A percentile compares a stretch with the other conserved stretches of the same genome.
These are phyloP conservation scores for Vanilla planifolia DNA, from an alignment of 106 monocot genomes.

Conservation along the genomic window DNA sequence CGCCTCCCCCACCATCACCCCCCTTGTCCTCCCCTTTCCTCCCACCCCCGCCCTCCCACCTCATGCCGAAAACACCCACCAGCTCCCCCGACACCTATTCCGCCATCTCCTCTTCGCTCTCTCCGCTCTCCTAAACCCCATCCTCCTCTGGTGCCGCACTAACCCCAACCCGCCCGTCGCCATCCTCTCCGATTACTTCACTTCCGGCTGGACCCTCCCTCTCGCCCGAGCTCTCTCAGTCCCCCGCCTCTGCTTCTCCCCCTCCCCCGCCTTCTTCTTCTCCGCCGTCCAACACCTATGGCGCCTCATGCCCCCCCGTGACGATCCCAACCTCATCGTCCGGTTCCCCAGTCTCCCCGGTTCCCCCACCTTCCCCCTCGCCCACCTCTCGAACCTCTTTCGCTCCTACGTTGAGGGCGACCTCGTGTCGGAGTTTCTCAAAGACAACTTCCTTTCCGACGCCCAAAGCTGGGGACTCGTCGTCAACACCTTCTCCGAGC, in stretches of 20 bases:
- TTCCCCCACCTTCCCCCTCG: slow-evolving; percentile 22
- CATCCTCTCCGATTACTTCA: slow-evolving; percentile 49
- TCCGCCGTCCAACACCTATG: slow-evolving; percentile 26
- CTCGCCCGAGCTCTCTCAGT: slow-evolving; percentile 19
- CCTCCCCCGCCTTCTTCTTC: slow-evolving; percentile 16
- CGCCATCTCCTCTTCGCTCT: slow-evolving; percentile 21
- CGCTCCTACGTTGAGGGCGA: slow-evolving; percentile 21
- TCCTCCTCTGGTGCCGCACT: slow-evolving; percentile 39
- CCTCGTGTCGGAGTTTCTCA: slow-evolving; percentile 10
- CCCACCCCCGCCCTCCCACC: slow-evolving; percentile 27
- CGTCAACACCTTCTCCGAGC: slow-evolving; percentile 26
- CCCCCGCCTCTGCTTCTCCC: slow-evolving; percentile 21
- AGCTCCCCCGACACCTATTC: slow-evolving; percentile 9
- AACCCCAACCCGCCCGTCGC: slow-evolving; percentile 12
- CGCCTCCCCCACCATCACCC: neutral
- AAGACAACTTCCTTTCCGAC: slow-evolving; percentile 15
- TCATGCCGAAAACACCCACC: slow-evolving; percentile 41
- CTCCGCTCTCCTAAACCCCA: slow-evolving; percentile 28
- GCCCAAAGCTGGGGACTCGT: slow-evolving; percentile 26
- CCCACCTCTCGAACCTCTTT: slow-evolving; percentile 25
- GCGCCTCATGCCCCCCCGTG: slow-evolving; percentile 10
- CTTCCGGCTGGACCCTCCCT: slow-evolving; percentile 24
- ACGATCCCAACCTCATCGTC: neutral
- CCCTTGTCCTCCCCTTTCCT: neutral
- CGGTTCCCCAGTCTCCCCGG: slow-evolving; percentile 31